Evolutionary conservation across 78 protist species (phyloP).

Genomic region (Dictyostelium firmibasis): DNA sequence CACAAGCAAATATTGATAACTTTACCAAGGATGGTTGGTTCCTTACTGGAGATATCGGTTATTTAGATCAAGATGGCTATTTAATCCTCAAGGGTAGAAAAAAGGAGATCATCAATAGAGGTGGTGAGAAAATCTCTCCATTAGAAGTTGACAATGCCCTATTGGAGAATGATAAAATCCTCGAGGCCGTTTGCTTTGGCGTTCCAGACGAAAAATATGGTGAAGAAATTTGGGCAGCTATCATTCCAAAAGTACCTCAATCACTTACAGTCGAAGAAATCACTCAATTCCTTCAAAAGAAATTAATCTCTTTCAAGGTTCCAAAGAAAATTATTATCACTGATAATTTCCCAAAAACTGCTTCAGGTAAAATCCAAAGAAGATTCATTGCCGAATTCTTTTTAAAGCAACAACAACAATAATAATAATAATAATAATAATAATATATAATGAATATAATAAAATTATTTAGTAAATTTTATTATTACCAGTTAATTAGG

Average conservation of each 20-base stretch:
- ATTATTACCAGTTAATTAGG: neutral
- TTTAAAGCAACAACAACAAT: slow-evolving; percentile 19
- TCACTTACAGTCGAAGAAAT: neutral
- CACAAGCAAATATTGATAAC: slow-evolving; percentile 83
- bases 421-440: neutral
- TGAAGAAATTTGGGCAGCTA: slow-evolving; percentile 85
- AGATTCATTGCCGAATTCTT: slow-evolving; percentile 72
- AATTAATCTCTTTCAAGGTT: slow-evolving; percentile 83
- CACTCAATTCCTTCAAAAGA: slow-evolving; percentile 51
- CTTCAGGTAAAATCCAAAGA: slow-evolving; percentile 92
- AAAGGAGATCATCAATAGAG: slow-evolving; percentile 91
- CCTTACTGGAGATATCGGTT: slow-evolving; percentile 91
- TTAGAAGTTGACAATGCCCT: slow-evolving; percentile 88
- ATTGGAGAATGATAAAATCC: slow-evolving; percentile 72
- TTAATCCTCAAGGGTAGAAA: slow-evolving; percentile 89
- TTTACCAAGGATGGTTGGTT: slow-evolving; percentile 86
- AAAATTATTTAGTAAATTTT: neutral
- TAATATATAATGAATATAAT: neutral
- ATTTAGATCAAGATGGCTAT: slow-evolving; percentile 82
- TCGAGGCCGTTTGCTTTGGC: slow-evolving; percentile 90
- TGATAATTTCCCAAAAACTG: slow-evolving; percentile 84
- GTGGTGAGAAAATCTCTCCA: slow-evolving; percentile 92
- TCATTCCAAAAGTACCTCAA: slow-evolving; percentile 34
- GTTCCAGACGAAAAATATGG: slow-evolving; percentile 91
- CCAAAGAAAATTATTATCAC: slow-evolving; percentile 84